Evolutionary conservation across 106 monocot species (phyloP).

Genomic region (Gastrodia elata): DNA sequence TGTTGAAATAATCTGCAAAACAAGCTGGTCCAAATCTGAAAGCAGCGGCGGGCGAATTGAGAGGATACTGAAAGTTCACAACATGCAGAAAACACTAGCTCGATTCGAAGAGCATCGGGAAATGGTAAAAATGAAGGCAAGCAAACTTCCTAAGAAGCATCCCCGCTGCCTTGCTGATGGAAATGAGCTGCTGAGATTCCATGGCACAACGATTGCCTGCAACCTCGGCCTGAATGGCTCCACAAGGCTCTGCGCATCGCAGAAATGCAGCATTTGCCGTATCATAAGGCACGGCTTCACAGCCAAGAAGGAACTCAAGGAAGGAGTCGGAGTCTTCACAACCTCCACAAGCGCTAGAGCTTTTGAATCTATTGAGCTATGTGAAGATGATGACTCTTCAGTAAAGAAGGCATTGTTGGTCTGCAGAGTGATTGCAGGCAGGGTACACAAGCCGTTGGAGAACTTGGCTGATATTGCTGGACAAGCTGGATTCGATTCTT

Average conservation of each 20-base stretch:
- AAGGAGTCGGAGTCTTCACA: slow-evolving; percentile 77
- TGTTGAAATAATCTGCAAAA: slow-evolving; percentile 94
- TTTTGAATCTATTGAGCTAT: slow-evolving; percentile 50
- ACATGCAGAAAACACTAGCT: slow-evolving; percentile 81
- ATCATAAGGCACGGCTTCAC: slow-evolving; percentile 80
- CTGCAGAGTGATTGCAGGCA: slow-evolving; percentile 81
- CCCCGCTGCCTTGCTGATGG: slow-evolving; percentile 94
- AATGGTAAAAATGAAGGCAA: slow-evolving; percentile 64
- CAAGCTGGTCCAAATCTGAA: slow-evolving; percentile 75
- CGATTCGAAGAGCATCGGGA: slow-evolving; percentile 86
- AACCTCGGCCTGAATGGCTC: slow-evolving; percentile 61
- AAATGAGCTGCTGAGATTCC: slow-evolving; percentile 82
- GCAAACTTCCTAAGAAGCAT: slow-evolving; percentile 92
- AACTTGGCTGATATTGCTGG: slow-evolving; percentile 50
- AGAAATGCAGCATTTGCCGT: slow-evolving; percentile 65
- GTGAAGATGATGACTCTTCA: slow-evolving; percentile 36
- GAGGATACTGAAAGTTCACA: slow-evolving; percentile 89
- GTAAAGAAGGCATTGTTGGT: slow-evolving; percentile 67
- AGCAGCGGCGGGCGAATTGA: slow-evolving; percentile 61
- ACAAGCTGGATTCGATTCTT: slow-evolving; percentile 61
- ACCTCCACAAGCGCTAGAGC: slow-evolving; percentile 89
- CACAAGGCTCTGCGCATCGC: slow-evolving; percentile 61
- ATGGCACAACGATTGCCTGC: slow-evolving; percentile 73
- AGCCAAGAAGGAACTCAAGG: slow-evolving; percentile 30
- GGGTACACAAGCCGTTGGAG: slow-evolving; percentile 81